Evolutionary conservation across 1,284 basidiomycete species (phyloP).

Genomic region (Cronartium ribicola): DNA sequence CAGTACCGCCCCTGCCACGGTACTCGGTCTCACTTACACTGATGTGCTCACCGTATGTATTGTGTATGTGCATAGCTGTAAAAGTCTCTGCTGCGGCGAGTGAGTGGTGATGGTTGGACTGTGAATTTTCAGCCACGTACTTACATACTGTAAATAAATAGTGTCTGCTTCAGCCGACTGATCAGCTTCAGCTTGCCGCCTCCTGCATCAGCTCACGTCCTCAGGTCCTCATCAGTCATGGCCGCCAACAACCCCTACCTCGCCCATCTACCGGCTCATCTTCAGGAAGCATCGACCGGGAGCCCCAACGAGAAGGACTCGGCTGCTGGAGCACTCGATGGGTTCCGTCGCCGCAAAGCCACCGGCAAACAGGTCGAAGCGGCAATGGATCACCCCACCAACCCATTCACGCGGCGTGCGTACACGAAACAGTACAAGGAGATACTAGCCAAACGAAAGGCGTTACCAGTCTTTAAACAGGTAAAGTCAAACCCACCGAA

Average conservation of each 20-base stretch:
- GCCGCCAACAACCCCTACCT: slow-evolving; percentile 58
- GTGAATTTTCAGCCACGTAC: neutral
- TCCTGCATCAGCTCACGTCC: no score
- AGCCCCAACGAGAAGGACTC: slow-evolving; percentile 50
- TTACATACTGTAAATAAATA: no score
- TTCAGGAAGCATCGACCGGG: slow-evolving; percentile 11
- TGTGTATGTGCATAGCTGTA: neutral
- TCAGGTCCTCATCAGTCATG: neutral
- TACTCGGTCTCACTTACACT: no score
- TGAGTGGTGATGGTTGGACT: neutral
- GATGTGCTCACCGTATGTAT: no score
- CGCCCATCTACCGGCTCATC: slow-evolving; percentile 53
- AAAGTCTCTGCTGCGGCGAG: neutral
- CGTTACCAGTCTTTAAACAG: slow-evolving; percentile 83
- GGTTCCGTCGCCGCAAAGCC: slow-evolving; percentile 74
- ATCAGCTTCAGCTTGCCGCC: no score
- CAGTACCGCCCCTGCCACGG: no score
- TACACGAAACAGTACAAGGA: slow-evolving; percentile 77
- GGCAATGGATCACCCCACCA: slow-evolving; percentile 66
- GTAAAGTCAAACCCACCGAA: slow-evolving; percentile 20
- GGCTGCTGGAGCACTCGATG: slow-evolving; percentile 59
- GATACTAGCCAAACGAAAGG: slow-evolving; percentile 77
- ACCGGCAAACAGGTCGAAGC: slow-evolving; percentile 65
- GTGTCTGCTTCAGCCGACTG: no score
- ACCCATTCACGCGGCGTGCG: slow-evolving; percentile 79